A percentile compares a stretch with the other conserved stretches of the same genome.
Conservation (phyloP, 805 yeast species). For the Tetrapisispora arboricola region DNA sequence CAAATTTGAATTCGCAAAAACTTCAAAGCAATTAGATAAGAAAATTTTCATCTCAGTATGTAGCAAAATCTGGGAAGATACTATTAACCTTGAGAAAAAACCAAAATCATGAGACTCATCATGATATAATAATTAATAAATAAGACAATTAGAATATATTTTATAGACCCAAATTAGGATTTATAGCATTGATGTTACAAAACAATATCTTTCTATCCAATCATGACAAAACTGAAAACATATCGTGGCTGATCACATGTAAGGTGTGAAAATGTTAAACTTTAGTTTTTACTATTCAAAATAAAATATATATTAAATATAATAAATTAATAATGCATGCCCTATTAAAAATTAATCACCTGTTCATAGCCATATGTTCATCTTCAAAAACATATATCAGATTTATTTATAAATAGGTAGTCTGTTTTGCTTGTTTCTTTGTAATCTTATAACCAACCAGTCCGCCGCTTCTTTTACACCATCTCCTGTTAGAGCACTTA, state of each 20-base stretch:
- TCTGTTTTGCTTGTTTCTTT: constrained; percentile 33
- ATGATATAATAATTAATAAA: background rate
- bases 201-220: no score
- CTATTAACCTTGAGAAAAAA: constrained; percentile 6
- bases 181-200: no score
- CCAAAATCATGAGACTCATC: background rate
- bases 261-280: no score
- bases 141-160: background rate
- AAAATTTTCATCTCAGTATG: constrained; percentile 27
- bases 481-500: constrained; percentile 68
- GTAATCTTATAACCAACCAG: constrained; percentile 71
- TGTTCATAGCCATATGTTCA: background rate
- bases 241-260: no score
- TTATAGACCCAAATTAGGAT: no score
- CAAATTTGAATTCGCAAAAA: constrained; percentile 19
- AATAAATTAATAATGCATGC: no score
- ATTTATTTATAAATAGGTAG: constrained; percentile 29
- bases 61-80: constrained; percentile 27
- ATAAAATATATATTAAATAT: no score
- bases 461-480: constrained; percentile 83
- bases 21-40: constrained; percentile 18
- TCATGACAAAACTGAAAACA: no score
- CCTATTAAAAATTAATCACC: background rate
- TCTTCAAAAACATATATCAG: background rate
- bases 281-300: no score